Evolutionary conservation across 2,329 filamentous ascomycete species (phyloP), one percentile per base, ranked within the genome.

Genomic region (Scolecobasidium constrictum): DNA sequence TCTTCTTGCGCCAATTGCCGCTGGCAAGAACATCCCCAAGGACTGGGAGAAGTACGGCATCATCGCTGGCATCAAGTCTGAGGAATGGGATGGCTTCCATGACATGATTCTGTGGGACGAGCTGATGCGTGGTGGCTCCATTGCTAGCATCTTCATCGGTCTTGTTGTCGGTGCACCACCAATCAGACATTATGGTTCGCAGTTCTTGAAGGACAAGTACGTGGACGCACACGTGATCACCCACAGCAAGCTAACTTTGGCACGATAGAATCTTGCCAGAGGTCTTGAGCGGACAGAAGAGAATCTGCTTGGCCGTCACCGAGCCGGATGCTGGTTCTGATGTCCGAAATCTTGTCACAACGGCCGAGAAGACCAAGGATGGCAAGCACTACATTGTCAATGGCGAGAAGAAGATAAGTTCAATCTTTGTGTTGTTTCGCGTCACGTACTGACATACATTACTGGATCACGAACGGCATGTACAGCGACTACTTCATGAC

Each of bases 401-500:
- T 55, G 82, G 83, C 38, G 78, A 71, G 43, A 90, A 88, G 72
- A 92, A 90, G 63, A 31, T 31, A n/a, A 31, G 26, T 31, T 9
- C n/a, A 31, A 7, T 31, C 26, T 7, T n/a, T n/a, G n/a, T n/a
- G 26, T 31, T n/a, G 9, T 7, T 9, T 9, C 9, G 9, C 9
- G 9, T n/a, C 9, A 31, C n/a, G n/a, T 31, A 31, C 26, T 45
- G 78, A 78, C 1, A 69, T 70, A 39, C 81, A 83, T 64, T 80
- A 80, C 55, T 86, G 83, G 82, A 87, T 86, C 57, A 87, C 83
- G 31, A 86, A 87, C 61, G 84, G 83, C 47, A 78, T 81, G 54
- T 92, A 80, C 62, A 75, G 68, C 48, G 84, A 92, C 61, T 92
- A 90, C 66, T 93, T 92, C 53, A 81, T 92, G 39, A 82, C 78